Evolutionary conservation across 495 filamentous ascomycete genomes (phyloP).

Genomic region (Hamigera avellanea): DNA sequence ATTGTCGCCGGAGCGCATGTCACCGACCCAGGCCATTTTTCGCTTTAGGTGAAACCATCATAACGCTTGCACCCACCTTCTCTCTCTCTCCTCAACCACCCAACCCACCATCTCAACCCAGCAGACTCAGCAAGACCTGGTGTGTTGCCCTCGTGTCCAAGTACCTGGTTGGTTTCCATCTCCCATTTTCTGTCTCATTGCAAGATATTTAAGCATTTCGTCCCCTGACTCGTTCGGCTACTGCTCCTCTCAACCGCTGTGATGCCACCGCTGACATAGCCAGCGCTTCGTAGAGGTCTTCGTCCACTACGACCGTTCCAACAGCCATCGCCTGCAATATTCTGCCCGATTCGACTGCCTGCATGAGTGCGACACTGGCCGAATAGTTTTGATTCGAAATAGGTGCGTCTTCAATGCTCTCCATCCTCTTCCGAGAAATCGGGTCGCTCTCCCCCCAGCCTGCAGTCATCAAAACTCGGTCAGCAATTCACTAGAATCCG

Average conservation of each 20-base stretch:
- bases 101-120: slow-evolving; percentile 4
- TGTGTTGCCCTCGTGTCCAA: not conserved
- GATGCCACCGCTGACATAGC: slow-evolving; percentile 33
- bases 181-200: slow-evolving; percentile 3
- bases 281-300: slow-evolving; percentile 29
- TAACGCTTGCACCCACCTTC: slow-evolving; percentile 21
- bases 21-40: slow-evolving; percentile 30
- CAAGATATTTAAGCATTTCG: slow-evolving; percentile 6
- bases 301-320: slow-evolving; percentile 2
- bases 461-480: slow-evolving; percentile 20
- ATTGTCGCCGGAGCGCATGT: slow-evolving; percentile 23
- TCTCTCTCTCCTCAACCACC: slow-evolving; percentile 5
- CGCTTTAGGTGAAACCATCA: slow-evolving; percentile 35
- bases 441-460: slow-evolving; percentile 20
- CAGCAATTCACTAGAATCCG: slow-evolving; percentile 14
- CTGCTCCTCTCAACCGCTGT: slow-evolving; percentile 9
- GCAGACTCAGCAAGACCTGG: not conserved
- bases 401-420: slow-evolving; percentile 28
- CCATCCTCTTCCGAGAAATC: slow-evolving; percentile 31
- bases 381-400: slow-evolving; percentile 13
- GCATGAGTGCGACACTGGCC: slow-evolving; percentile 20
- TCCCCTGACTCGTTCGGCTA: slow-evolving; percentile 15
- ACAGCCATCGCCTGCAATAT: slow-evolving; percentile 8
- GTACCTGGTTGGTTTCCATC: not conserved
- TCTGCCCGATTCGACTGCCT: slow-evolving; percentile 8